These are phyloP conservation scores for Yamagishiella unicocca DNA, from an alignment of 139 green algal species.

Conservation along the genomic window DNA sequence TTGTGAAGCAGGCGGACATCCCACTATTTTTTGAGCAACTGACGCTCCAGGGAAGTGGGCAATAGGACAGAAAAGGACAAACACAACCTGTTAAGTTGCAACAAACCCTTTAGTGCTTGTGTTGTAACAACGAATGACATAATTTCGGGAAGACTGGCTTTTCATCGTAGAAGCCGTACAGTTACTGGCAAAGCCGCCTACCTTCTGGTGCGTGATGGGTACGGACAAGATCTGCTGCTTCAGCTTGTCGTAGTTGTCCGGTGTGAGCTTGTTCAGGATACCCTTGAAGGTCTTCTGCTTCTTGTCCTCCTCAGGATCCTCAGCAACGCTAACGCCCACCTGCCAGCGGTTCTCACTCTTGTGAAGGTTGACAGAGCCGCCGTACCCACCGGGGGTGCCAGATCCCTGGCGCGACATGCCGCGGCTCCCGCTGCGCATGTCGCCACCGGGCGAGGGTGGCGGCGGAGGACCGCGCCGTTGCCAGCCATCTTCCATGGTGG, in stretches of 20 bases:
- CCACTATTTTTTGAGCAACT: too few relatives aligned
- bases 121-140: too few relatives aligned
- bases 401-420: slow-evolving; percentile 52
- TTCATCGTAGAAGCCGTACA: too few relatives aligned
- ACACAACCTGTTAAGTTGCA: too few relatives aligned
- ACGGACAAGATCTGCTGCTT: slow-evolving; percentile 87
- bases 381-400: background rate
- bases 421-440: slow-evolving; percentile 41
- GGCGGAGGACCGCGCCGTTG: slow-evolving; percentile 69
- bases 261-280: slow-evolving; percentile 99
- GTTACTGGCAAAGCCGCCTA: too few relatives aligned
- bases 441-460: slow-evolving; percentile 58
- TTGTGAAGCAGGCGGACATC: background rate
- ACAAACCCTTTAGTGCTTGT: too few relatives aligned
- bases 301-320: slow-evolving; percentile 95
- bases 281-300: slow-evolving; percentile 93
- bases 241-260: slow-evolving; percentile 96
- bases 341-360: slow-evolving; percentile 73
- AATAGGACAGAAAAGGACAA: too few relatives aligned
- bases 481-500: slow-evolving; percentile 61
- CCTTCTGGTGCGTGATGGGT: slow-evolving; percentile 77
- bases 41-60: too few relatives aligned
- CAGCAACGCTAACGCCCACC: slow-evolving; percentile 64
- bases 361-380: slow-evolving; percentile 65
- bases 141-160: too few relatives aligned